Base-by-base conservation (phyloP, 768 basidiomycete genomes). In the Tulasnella sp. region DNA sequence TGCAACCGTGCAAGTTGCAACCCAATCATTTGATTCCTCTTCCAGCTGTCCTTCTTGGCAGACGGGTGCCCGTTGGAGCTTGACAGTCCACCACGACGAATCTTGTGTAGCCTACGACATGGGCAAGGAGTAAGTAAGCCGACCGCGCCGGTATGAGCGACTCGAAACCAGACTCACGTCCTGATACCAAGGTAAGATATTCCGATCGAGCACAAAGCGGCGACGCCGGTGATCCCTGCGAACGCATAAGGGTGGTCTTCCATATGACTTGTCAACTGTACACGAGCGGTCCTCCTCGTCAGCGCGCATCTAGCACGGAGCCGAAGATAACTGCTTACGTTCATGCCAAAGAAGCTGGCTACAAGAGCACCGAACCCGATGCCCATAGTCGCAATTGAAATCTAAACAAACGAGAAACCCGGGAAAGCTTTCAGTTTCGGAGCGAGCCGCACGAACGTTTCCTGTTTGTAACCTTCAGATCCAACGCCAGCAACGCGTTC, bases 291-390 rank as follows among this genome's bases (percentile, higher is more conserved):
- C 18, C 44, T 5, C 11, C 46, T 46, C 46, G 46, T 46, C 46
- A 46, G 46, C 8, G 18, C 46, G 16, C 46, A 46, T 3, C 16
- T 14, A 46, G 18, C 46, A 46, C 46, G 46, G 14, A 80, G 83
- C 58, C 80, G 40, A 83, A 81, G 74, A 41, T 42, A 14, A 16
- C 72, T 28, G 87, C 94, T 84, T 84, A 97, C 96, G 85, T 98
- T 98, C 97, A 98, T 98, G 22, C 97, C 97, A 83, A 98, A 97
- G 4, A 98, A 84, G 7, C 97, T 96, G 73, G 96, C 96, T 9
- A 97, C 87, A 48, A 98, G 88, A 22, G 97, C 96, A 3, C 97
- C 96, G 41, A 92, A 90, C 16, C 97, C 97, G 80, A 99, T 89
- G 0, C 97, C 97, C 87, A 98, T 91, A 0, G 97, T 99, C 48